These are phyloP conservation scores for Penicillium paradoxum DNA, from an alignment of 495 filamentous ascomycete genomes.

Conservation along the genomic window DNA sequence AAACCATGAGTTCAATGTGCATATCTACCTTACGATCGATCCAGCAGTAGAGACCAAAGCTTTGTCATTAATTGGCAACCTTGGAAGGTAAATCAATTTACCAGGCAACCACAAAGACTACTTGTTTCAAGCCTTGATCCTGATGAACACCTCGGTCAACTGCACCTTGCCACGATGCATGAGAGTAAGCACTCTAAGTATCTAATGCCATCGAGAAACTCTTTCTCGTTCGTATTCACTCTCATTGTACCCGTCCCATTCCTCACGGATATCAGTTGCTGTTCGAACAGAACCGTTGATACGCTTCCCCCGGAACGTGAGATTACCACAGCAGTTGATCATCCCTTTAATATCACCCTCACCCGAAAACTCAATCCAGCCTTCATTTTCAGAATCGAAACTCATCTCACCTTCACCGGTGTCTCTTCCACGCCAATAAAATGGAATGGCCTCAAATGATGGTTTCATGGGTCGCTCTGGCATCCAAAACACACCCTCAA, in stretches of 20 bases:
- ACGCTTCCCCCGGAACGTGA: background rate
- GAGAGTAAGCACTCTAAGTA: background rate
- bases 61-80: background rate
- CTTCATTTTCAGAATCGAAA: background rate
- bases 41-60: no score
- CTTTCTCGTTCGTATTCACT: background rate
- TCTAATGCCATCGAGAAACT: background rate
- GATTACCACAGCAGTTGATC: background rate
- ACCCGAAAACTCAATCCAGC: background rate
- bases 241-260: background rate
- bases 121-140: no score
- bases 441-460: background rate
- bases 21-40: no score
- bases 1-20: no score
- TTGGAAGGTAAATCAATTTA: no score
- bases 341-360: background rate
- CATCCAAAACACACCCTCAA: background rate
- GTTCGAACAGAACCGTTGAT: background rate
- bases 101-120: no score
- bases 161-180: background rate
- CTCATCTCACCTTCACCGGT: background rate
- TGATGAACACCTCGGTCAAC: background rate
- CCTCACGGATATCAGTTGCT: background rate
- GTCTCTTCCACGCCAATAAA: background rate
- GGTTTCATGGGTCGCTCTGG: background rate